These are phyloP conservation scores for Kwoniella newhampshirensis DNA, from an alignment of 768 basidiomycete species.

Conservation along the genomic window DNA sequence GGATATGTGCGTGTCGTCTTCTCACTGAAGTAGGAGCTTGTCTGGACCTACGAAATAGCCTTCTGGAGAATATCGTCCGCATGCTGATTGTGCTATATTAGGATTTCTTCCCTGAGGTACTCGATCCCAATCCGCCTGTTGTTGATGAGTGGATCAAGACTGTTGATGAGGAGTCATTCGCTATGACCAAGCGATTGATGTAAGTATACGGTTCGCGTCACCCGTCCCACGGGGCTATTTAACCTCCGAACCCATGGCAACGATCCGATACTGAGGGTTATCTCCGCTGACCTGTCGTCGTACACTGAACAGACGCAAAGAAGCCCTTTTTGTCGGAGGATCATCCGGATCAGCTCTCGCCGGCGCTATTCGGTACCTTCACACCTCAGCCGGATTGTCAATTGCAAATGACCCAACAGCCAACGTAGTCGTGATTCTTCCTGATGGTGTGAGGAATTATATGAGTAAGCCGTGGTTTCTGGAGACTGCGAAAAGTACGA, in stretches of 20 bases:
- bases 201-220: constrained; percentile 21
- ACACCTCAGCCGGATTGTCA: constrained; percentile 64
- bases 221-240: no score
- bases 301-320: constrained; percentile 58
- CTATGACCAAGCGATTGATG: constrained; percentile 71
- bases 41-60: no score
- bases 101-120: constrained; percentile 85
- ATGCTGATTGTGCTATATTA: constrained; percentile 19
- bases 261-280: background rate
- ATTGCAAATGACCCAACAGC: constrained; percentile 64
- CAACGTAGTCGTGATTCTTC: constrained; percentile 85
- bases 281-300: background rate
- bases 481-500: constrained; percentile 29
- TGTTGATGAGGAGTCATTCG: constrained; percentile 75
- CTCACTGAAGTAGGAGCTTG: no score
- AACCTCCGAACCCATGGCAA: background rate
- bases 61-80: no score
- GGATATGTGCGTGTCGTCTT: constrained; percentile 58
- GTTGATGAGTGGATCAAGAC: constrained; percentile 78
- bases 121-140: constrained; percentile 62
- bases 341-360: constrained; percentile 84
- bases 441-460: constrained; percentile 92
- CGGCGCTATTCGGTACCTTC: constrained; percentile 75
- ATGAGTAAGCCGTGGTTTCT: constrained; percentile 94
- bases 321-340: constrained; percentile 89